Evolutionary conservation across 495 filamentous ascomycete genomes (phyloP).

Genomic region (Entonaema liquescens): DNA sequence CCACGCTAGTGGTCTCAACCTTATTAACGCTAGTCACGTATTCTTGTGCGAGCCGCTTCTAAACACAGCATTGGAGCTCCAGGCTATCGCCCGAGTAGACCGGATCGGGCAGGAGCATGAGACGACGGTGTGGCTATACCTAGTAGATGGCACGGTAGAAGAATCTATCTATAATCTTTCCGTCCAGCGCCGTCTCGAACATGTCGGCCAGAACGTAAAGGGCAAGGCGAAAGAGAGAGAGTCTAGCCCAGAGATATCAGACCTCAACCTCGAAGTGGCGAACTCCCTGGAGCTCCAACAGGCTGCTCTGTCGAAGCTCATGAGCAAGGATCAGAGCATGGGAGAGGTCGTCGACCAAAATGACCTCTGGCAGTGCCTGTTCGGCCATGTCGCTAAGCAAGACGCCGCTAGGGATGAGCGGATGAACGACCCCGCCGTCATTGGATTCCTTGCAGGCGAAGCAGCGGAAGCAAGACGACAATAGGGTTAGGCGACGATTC

Average conservation of each 20-base stretch:
- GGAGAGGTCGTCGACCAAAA: slow-evolving; percentile 82
- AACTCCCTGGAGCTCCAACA: slow-evolving; percentile 84
- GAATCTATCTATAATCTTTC: slow-evolving; percentile 88
- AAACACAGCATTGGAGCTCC: slow-evolving; percentile 91
- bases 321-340: slow-evolving; percentile 72
- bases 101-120: slow-evolving; percentile 87
- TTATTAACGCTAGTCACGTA: slow-evolving; percentile 92
- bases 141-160: slow-evolving; percentile 87
- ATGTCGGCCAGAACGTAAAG: slow-evolving; percentile 64
- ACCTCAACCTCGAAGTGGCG: slow-evolving; percentile 76
- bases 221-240: slow-evolving; percentile 48
- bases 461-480: slow-evolving; percentile 17
- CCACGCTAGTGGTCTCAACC: slow-evolving; percentile 85
- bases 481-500: not conserved
- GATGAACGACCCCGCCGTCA: slow-evolving; percentile 11
- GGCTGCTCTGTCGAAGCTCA: slow-evolving; percentile 69
- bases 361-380: slow-evolving; percentile 91
- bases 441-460: slow-evolving; percentile 32
- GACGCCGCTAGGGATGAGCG: not conserved
- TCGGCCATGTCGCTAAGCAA: slow-evolving; percentile 58
- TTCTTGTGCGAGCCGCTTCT: slow-evolving; percentile 93
- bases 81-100: slow-evolving; percentile 93
- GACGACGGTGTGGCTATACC: slow-evolving; percentile 96
- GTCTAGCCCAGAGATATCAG: slow-evolving; percentile 41
- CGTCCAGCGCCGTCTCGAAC: slow-evolving; percentile 76